A percentile compares a stretch with the other conserved stretches of the same genome.
Conservation (phyloP, 176 grass and related monocot species). For the Musa acuminata region DNA sequence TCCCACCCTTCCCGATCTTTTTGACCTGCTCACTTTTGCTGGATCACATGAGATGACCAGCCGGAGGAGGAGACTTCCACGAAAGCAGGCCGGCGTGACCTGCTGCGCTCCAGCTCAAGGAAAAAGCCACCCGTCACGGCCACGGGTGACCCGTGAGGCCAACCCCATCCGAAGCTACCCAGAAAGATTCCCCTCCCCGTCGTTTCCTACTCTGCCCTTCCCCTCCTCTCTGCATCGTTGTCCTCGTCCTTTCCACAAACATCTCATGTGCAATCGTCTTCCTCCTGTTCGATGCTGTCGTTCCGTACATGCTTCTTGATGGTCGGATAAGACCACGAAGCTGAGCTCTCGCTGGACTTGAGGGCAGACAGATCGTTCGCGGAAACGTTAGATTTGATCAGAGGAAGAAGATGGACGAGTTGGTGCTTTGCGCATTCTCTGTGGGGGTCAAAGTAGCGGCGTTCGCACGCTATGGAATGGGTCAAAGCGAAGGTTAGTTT, state of each 20-base stretch:
- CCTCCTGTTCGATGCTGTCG: not conserved
- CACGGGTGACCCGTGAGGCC: not conserved
- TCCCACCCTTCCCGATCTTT: not conserved
- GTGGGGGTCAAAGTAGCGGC: too few species aligned
- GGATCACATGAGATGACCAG: too few species aligned
- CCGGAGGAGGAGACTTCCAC: not conserved
- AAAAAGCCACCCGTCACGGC: not conserved
- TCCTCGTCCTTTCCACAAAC: not conserved
- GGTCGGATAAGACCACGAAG: not conserved
- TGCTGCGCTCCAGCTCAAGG: not conserved
- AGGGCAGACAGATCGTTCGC: too few species aligned
- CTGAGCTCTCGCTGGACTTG: too few species aligned
- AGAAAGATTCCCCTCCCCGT: not conserved
- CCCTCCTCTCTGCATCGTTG: not conserved
- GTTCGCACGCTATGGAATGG: too few species aligned
- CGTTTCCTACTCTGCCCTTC: not conserved
- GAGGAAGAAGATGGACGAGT: too few species aligned
- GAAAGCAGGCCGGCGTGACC: not conserved
- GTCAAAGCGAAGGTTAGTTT: too few species aligned
- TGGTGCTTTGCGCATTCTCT: too few species aligned
- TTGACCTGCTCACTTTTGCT: not conserved
- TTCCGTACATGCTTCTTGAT: not conserved
- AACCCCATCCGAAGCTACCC: not conserved
- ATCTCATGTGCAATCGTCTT: not conserved
- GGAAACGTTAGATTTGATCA: too few species aligned